Evolutionary conservation across 495 filamentous ascomycete species (phyloP), one percentile per base, ranked within the genome.

Genomic region (Aspergillus ellipticus): DNA sequence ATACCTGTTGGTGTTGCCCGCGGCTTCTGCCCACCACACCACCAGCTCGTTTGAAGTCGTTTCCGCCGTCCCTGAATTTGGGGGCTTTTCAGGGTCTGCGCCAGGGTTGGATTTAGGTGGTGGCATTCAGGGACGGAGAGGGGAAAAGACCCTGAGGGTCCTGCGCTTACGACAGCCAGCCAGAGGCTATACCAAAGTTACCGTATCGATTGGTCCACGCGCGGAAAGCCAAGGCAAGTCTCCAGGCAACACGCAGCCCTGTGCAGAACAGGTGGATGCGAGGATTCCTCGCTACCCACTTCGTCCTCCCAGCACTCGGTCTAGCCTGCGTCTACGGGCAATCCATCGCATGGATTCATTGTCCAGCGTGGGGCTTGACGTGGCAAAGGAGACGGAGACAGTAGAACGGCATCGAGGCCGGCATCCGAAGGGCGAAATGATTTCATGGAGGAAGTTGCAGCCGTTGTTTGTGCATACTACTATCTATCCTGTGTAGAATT

Each of bases 41-140:
- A 3, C 22, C 15, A 17, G n/a, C n/a, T n/a, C n/a, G n/a, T n/a
- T n/a, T n/a, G n/a, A 47, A 29, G 15, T 48, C 22, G 45, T 48
- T 48, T 15, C 45, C 24, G 45, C 15, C 6, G 15, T 29, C 28
- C 28, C 43, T 48, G 22, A 16, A 48, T 31, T 48, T 48, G 45
- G 45, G 45, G 24, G 45, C 43, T 17, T 28, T 48, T 22, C 45
- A 48, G 45, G 45, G 45, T 48, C 45, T 16, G 45, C 45, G 22
- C 13, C 45, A 39, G 35, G 45, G 45, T 16, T 48, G 45, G 45
- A n/a, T 16, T 48, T 24, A 29, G 15, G 24, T 28, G 21, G 28
- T 48, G 45, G 24, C 22, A 48, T 48, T 28, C 24, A 48, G 45
- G 45, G 45, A 48, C 45, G 13, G 45, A 48, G 45, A n/a, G 45